phyloP scores from a whole-genome alignment of 2,329 filamentous ascomycete genomes.

The Aspergillus sojae region DNA sequence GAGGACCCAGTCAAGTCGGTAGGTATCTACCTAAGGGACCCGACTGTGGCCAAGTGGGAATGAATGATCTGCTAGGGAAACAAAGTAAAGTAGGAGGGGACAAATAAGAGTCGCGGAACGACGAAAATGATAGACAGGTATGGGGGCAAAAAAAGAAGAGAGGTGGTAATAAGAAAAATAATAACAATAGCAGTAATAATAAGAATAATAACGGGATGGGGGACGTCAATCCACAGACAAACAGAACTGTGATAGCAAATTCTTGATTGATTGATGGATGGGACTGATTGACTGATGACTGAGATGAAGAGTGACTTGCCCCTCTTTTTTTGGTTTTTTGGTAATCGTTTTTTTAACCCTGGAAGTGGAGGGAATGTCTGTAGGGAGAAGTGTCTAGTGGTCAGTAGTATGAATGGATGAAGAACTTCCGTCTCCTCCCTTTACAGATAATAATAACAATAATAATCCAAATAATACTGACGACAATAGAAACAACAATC shows the following conservation, averaged over 20 bases:
- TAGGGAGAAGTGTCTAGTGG: slow-evolving; percentile 1
- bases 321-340: slow-evolving; percentile 9
- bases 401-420: neutral
- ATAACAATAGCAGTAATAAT: slow-evolving; percentile 4
- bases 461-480: slow-evolving; percentile 1
- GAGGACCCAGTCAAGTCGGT: neutral
- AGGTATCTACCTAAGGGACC: neutral
- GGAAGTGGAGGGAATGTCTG: neutral
- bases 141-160: slow-evolving; percentile 8
- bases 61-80: slow-evolving; percentile 4
- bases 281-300: neutral
- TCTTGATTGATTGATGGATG: slow-evolving; percentile 9
- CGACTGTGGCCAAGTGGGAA: neutral
- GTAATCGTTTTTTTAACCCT: neutral
- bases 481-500: neutral
- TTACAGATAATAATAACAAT: slow-evolving; percentile 6
- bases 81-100: slow-evolving; percentile 1
- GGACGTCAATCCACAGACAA: slow-evolving; percentile 4
- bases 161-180: slow-evolving; percentile 12
- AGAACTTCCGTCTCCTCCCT: neutral
- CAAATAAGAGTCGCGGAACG: slow-evolving; percentile 1
- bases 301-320: neutral
- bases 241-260: slow-evolving; percentile 10
- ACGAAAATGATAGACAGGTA: neutral
- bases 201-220: neutral